Conservation (phyloP, 1,284 basidiomycete genomes). For the Mycena sp. region DNA sequence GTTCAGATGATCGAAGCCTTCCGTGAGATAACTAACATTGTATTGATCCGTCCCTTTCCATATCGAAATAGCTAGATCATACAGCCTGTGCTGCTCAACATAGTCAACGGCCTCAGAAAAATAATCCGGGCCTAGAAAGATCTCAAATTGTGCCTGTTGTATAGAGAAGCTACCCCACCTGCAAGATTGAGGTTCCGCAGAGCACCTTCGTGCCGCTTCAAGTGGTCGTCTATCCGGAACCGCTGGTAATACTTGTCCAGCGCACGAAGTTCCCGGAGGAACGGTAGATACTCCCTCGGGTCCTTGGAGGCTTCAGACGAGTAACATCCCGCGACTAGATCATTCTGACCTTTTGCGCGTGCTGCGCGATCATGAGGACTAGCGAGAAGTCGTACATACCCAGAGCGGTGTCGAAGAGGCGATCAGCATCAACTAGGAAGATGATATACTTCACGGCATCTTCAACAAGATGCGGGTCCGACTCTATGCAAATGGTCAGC, state of each 20-base stretch:
- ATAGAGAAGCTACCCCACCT: slow-evolving; percentile 53
- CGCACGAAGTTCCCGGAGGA: slow-evolving; percentile 89
- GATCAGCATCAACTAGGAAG: slow-evolving; percentile 95
- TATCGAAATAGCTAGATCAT: slow-evolving; percentile 75
- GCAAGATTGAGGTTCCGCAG: slow-evolving; percentile 80
- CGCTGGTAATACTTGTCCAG: slow-evolving; percentile 87
- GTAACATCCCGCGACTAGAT: neutral
- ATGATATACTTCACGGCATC: slow-evolving; percentile 99
- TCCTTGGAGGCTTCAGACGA: slow-evolving; percentile 63
- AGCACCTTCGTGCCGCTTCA: slow-evolving; percentile 82
- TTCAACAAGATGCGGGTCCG: slow-evolving; percentile 83
- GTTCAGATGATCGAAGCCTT: slow-evolving; percentile 2
- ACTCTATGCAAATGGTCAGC: slow-evolving; percentile 55
- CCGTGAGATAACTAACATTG: slow-evolving; percentile 54
- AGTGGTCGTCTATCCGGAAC: slow-evolving; percentile 94
- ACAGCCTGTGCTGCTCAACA: slow-evolving; percentile 82
- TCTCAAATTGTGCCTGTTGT: neutral
- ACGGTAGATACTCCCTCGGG: slow-evolving; percentile 97
- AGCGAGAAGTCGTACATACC: slow-evolving; percentile 99
- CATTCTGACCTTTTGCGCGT: slow-evolving; percentile 83
- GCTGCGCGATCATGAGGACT: slow-evolving; percentile 96
- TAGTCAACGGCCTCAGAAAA: slow-evolving; percentile 88
- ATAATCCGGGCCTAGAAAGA: slow-evolving; percentile 58
- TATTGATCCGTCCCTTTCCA: slow-evolving; percentile 76
- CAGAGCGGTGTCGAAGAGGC: slow-evolving; percentile 92